Base-by-base conservation (phyloP, 345 rosid species). In the Salix arbutifolia region DNA sequence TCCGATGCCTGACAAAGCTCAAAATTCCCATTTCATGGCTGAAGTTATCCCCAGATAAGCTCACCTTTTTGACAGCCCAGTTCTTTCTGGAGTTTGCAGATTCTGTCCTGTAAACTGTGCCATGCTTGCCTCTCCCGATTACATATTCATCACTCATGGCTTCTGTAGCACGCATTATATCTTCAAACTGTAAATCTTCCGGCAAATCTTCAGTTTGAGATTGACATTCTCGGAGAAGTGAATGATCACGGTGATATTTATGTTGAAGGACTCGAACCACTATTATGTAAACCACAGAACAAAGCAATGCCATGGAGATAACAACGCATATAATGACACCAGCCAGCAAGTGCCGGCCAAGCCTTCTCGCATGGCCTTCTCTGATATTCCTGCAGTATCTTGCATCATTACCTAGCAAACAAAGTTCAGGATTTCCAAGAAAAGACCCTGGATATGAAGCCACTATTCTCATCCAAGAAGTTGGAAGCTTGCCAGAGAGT, bases 1-100 rank as follows among this genome's bases (percentile, higher is more conserved):
- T 86, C 12, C 83, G 69, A 72, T 86, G 85, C 84, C 80, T 81
- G 10, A 79, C 72, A 35, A 72, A 67, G 68, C 82, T 76, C 74
- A 79, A 68, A 35, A 82, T 76, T 76, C 77, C 73, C 76, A 81
- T 77, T 80, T 86, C 87, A 30, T 66, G 64, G n/a, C 21, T 69
- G 38, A 79, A 81, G 78, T 82, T 78, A 35, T 79, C 26, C 71
- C 78, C 79, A 3, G 84, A 84, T 44, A 76, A 66, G 40, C 76
- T 84, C 48, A 84, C 79, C 71, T 86, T 86, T 81, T 86, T 84
- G 58, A 80, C 85, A 58, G 84, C 84, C 89, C 85, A 84, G 19
- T 66, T 69, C 44, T 71, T 82, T 48, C 80, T 58, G 3, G 79
- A 66, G 74, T 74, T 73, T 1, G 70, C 30, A 62, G 85, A 73